Conservation (phyloP, 1,139 yeast genomes). For the Meyerozyma athensensis region DNA sequence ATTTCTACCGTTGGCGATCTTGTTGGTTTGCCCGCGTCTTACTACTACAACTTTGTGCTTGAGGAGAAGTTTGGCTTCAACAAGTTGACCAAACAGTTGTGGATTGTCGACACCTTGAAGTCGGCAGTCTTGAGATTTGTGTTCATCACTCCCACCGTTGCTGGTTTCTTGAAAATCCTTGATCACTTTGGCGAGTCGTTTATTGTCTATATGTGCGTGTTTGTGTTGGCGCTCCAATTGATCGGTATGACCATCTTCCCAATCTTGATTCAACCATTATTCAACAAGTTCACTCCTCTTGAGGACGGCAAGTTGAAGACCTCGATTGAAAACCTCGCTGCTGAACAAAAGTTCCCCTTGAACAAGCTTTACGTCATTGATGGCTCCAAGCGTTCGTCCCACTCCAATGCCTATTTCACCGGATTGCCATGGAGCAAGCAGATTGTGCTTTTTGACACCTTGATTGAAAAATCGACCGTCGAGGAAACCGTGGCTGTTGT, state of each 20-base stretch:
- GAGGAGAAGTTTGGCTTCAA: conserved; percentile 94
- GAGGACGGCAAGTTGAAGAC: conserved; percentile 85
- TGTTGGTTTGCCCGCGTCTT: conserved; percentile 59
- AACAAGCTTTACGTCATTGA: conserved; percentile 82
- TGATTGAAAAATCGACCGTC: conserved; percentile 71
- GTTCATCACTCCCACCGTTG: conserved; percentile 69
- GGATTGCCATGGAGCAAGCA: conserved; percentile 97
- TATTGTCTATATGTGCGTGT: conserved; percentile 71
- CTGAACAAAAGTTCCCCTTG: conserved; percentile 75
- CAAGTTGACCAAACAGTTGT: conserved; percentile 67
- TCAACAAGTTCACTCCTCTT: conserved; percentile 85
- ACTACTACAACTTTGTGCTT: conserved; percentile 77
- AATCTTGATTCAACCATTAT: conserved; percentile 81
- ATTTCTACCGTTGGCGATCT: conserved; percentile 36
- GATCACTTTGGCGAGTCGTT: conserved; percentile 76
- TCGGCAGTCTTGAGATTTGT: conserved; percentile 46
- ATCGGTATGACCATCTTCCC: conserved; percentile 73
- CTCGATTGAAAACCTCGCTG: conserved; percentile 77
- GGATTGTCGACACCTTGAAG: conserved; percentile 71
- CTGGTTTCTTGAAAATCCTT: conserved; percentile 74
- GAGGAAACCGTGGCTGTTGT: conserved; percentile 88
- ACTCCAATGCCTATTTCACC: conserved; percentile 92
- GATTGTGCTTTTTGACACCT: conserved; percentile 87
- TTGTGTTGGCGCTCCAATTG: conserved; percentile 67
- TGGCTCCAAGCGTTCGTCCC: conserved; percentile 93